phyloP scores from a whole-genome alignment of 805 yeast species.

The Suhomyces prunicola region DNA sequence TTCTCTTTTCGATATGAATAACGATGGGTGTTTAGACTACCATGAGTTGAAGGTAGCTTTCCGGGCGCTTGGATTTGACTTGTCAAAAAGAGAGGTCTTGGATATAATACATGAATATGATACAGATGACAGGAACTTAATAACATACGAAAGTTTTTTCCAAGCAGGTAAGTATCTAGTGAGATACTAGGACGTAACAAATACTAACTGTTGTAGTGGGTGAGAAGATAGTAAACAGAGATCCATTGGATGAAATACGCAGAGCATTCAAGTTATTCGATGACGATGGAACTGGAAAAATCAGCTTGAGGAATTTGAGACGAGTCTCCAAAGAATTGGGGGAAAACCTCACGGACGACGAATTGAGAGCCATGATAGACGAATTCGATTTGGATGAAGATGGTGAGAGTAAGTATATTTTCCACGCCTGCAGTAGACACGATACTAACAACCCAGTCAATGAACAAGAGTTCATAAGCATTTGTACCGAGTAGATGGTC shows the following conservation, averaged over 20 bases:
- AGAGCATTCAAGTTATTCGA: constrained; percentile 90
- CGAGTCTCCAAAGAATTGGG: constrained; percentile 91
- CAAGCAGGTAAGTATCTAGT: constrained; percentile 52
- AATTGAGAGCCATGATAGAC: constrained; percentile 92
- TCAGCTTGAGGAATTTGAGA: constrained; percentile 72
- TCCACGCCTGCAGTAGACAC: not conserved
- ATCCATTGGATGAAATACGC: constrained; percentile 87
- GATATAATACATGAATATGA: constrained; percentile 79
- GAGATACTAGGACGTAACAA: not conserved
- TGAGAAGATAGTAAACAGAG: constrained; percentile 77
- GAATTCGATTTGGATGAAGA: constrained; percentile 96
- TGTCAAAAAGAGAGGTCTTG: constrained; percentile 69
- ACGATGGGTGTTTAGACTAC: constrained; percentile 84
- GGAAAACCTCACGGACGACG: constrained; percentile 88
- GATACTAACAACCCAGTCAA: constrained; percentile 48
- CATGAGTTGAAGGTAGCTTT: constrained; percentile 94
- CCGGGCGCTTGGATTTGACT: constrained; percentile 88
- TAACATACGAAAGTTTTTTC: constrained; percentile 79
- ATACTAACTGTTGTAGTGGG: constrained; percentile 52
- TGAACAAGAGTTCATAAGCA: constrained; percentile 67
- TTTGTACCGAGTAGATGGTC: constrained; percentile 11
- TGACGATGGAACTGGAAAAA: constrained; percentile 83
- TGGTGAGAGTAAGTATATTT: constrained; percentile 65
- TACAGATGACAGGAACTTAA: constrained; percentile 66
- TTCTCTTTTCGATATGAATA: constrained; percentile 85